Evolutionary conservation across 371 early-diverging fungal species (phyloP), one percentile per base, ranked within the genome.

Genomic region (Rhizopus delemar): DNA sequence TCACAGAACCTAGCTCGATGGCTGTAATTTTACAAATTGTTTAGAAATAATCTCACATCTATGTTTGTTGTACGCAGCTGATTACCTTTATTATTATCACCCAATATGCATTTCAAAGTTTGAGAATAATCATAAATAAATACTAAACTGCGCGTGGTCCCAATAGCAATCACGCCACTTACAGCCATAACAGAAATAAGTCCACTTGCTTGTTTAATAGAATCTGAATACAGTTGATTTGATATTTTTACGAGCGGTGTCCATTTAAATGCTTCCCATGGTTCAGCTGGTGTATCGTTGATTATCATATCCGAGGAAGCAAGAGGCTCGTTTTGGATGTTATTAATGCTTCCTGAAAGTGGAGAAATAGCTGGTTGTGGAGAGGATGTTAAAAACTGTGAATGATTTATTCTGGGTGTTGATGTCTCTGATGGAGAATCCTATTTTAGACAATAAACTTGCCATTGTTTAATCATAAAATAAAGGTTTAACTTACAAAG

Each of bases 191-290:
- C 84, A 3, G 87, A 83, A 13, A 84, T 82, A 6, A 83, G 69
- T 0, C 90, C 90, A 57, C 76, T 70, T 55, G 69, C 79, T 39
- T 75, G 69, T 16, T 72, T 81, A 51, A 84, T 80, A 3, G 77
- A 78, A 16, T 84, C 81, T 1, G 89, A 84, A 52, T 84, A 84
- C 5, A 91, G 64, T 22, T 87, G 84, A 36, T 87, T 82, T 6
- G 90, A 87, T 15, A 93, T 74, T 57, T 81, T 84, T 3, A 74
- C 60, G 22, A 93, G 67, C 2, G 85, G 82, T 3, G 87, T 87
- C 93, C 91, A 93, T 62, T 82, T 73, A 50, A 93, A 87, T 22
- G 89, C 83, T 59, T 91, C 89, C 80, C 83, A 82, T 15, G 86
- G 79, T 52, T 83, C 82, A 3, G 72, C 41, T n/a, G 36, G 52